Evolutionary conservation across 768 basidiomycete genomes (phyloP), one percentile per base, ranked within the genome.

Genomic region (Strobilomyces confusus): DNA sequence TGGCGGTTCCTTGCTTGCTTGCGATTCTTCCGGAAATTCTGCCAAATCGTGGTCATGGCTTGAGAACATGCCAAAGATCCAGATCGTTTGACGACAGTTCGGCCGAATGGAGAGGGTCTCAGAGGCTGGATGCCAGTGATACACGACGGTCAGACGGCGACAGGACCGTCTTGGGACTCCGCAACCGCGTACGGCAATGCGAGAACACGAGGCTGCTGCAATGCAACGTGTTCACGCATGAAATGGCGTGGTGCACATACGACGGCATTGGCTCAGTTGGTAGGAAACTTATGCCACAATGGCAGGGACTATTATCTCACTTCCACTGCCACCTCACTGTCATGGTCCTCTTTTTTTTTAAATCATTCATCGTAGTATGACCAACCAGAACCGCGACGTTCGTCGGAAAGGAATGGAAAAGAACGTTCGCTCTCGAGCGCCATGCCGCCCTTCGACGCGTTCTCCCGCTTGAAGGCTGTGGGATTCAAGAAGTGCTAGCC

Each of bases 191-290:
- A 48, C 63, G 59, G 66, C 54, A 64, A 51, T 22, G 52, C 26
- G 32, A 43, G 22, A n/a, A 60, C 63, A 69, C 57, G 60, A 66
- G 67, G 63, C 55, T 30, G 59, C 45, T 48, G 54, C 56, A 55
- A 41, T 44, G 56, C 60, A 57, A 55, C 59, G 56, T 54, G 55
- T 58, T 53, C 37, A n/a, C n/a, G n/a, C n/a, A 38, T 51, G 49
- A 52, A 8, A 50, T 48, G 55, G 43, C 52, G 48, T 55, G 57
- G 48, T 55, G 57, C 48, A 22, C 23, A 50, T 53, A 51, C 48
- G 14, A 54, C 52, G 52, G 60, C 58, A 58, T 63, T 63, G 45
- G 55, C 37, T 26, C 41, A 25, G 14, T 42, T 23, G 23, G 23
- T 43, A 15, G 23, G 8, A 26, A 44, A 26, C 26, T 26, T 46